Evolutionary conservation across 2,329 filamentous ascomycete species (phyloP), one percentile per base, ranked within the genome.

Genomic region (Aspergillus fumigatiaffinis): DNA sequence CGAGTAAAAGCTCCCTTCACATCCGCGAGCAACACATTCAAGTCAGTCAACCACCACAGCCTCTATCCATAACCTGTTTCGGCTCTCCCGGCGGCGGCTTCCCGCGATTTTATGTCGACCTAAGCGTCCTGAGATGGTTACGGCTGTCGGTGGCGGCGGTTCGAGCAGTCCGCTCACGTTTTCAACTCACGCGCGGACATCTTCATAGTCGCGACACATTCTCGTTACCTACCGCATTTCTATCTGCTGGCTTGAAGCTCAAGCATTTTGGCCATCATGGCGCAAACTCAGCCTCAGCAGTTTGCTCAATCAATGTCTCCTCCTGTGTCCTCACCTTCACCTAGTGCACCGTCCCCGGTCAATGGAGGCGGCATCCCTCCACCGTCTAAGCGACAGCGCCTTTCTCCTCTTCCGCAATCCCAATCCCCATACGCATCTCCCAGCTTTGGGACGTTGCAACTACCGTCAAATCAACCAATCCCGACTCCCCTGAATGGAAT

Each of bases 321-420:
- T 63, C 81, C 83, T 29, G 86, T 84, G 56, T 81, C 81, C 51
- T 81, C 82, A 38, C 82, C 86, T 25, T 87, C 87, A 25, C 86
- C 87, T 48, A 82, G 79, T 51, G 77, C 82, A 23, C 79, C 81
- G 32, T 82, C 83, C 61, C 76, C 80, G 17, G 76, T 74, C 53
- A 74, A 71, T 60, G 69, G 66, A 67, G 73, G 69, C 74, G 76
- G 70, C 50, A 77, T 88, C 75, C 83, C 87, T 51, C 89, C 89
- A 51, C 87, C 90, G 17, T 84, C 83, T 58, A 93, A 94, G 77
- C 84, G 89, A 71, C 87, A 83, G 71, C 87, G 85, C 56, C 77
- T 90, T 50, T 90, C 88, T 26, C 87, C 88, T 52, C 87, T 86
- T 56, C 83, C 87, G 35, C 76, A 81, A n/a, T 87, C 88, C 52